These are phyloP conservation scores for Rosa lucieae DNA, from an alignment of 306 rosid species.

Conservation along the genomic window DNA sequence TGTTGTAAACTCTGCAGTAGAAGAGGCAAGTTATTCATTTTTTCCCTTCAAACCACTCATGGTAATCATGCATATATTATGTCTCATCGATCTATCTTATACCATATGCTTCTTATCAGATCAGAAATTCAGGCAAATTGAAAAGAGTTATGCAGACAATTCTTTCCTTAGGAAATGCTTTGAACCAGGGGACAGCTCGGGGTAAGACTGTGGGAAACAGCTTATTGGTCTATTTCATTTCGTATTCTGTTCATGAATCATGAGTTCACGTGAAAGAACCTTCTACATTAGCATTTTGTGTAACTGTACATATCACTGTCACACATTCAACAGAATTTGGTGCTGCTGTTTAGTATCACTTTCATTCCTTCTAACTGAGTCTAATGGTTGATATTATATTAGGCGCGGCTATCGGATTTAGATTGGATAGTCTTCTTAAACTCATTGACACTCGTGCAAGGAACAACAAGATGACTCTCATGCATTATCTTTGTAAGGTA, in stretches of 20 bases:
- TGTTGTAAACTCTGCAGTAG: constrained; percentile 65
- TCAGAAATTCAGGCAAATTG: constrained; percentile 71
- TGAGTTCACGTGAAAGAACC: neutral
- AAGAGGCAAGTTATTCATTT: constrained; percentile 65
- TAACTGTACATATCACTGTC: neutral
- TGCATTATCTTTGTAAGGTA: constrained; percentile 96
- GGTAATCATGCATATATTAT: neutral
- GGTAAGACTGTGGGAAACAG: constrained; percentile 47
- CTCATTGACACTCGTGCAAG: constrained; percentile 79
- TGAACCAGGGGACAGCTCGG: constrained; percentile 93
- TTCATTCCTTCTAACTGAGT: neutral
- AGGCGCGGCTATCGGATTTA: constrained; percentile 89
- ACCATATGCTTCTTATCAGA: constrained; percentile 47
- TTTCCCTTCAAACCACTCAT: constrained; percentile 1
- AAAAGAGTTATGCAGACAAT: constrained; percentile 96
- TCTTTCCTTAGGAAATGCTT: constrained; percentile 94
- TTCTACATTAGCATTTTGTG: neutral
- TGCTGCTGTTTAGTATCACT: neutral
- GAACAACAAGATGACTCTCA: constrained; percentile 84
- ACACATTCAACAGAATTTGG: neutral
- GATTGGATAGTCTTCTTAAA: constrained; percentile 89
- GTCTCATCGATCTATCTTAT: constrained; percentile 14
- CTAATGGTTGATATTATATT: constrained; percentile 4
- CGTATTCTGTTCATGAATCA: neutral
- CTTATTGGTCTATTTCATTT: neutral